These are phyloP conservation scores for Lasiodiplodia sp. DNA, from an alignment of 2,329 filamentous ascomycete genomes.

Conservation along the genomic window DNA sequence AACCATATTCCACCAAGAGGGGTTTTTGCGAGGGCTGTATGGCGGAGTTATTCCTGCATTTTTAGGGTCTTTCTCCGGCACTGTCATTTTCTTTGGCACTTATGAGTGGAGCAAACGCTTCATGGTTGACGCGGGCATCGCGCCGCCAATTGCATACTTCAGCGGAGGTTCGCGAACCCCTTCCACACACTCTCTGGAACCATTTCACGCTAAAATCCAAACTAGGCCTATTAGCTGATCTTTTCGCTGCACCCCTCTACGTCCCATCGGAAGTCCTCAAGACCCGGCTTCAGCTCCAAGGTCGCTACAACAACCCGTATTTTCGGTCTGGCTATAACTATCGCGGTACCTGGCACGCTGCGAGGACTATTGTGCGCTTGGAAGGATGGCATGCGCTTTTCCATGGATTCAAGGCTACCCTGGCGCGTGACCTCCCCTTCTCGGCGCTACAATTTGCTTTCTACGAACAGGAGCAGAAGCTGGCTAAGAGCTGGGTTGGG, in stretches of 20 bases:
- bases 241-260: conserved; percentile 90
- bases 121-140: conserved; percentile 84
- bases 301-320: conserved; percentile 91
- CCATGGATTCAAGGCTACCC: conserved; percentile 95
- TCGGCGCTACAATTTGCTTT: conserved; percentile 97
- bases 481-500: conserved; percentile 80
- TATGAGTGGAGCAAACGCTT: conserved; percentile 95
- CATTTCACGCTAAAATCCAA: background rate
- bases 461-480: conserved; percentile 89
- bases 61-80: conserved; percentile 90
- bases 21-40: conserved; percentile 83
- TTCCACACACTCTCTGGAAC: background rate
- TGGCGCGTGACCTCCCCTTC: conserved; percentile 93
- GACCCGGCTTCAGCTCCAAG: conserved; percentile 94
- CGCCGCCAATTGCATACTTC: conserved; percentile 85
- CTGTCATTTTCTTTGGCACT: conserved; percentile 91
- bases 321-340: conserved; percentile 98
- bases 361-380: conserved; percentile 79
- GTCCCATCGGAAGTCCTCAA: conserved; percentile 98
- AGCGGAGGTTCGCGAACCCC: conserved; percentile 68
- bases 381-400: conserved; percentile 90
- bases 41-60: conserved; percentile 93
- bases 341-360: conserved; percentile 81
- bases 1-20: conserved; percentile 93
- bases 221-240: conserved; percentile 86